Percentiles rank a stretch among this genome's conserved stretches.
Evolutionary conservation across 129 eudicot species (phyloP).

Genomic region (Pseudognaphalium luteoalbum): DNA sequence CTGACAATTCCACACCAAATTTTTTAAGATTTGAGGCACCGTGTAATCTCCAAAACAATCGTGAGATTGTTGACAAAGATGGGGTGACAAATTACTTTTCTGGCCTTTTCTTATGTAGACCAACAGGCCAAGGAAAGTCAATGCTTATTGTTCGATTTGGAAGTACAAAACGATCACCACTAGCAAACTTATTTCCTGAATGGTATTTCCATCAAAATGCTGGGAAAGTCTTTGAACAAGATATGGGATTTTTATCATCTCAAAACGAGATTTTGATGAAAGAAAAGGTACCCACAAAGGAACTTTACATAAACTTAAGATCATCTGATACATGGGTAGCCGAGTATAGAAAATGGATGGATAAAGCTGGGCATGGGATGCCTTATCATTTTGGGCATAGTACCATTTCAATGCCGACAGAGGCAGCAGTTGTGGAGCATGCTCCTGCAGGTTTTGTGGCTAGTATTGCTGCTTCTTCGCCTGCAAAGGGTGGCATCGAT

Average conservation of each 20-base stretch:
- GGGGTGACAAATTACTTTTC: slow-evolving; percentile 69
- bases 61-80: slow-evolving; percentile 66
- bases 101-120: slow-evolving; percentile 84
- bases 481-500: slow-evolving; percentile 93
- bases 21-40: slow-evolving; percentile 91
- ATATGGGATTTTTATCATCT: slow-evolving; percentile 85
- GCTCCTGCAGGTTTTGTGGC: slow-evolving; percentile 88
- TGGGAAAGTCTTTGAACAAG: slow-evolving; percentile 90
- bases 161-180: slow-evolving; percentile 59
- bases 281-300: slow-evolving; percentile 71
- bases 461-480: slow-evolving; percentile 72
- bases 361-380: slow-evolving; percentile 97
- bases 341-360: slow-evolving; percentile 98
- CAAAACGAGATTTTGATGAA: slow-evolving; percentile 77
- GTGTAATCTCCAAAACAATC: slow-evolving; percentile 75
- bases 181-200: slow-evolving; percentile 57
- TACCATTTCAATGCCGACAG: slow-evolving; percentile 63
- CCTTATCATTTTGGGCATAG: slow-evolving; percentile 89
- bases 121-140: slow-evolving; percentile 91
- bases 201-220: slow-evolving; percentile 97
- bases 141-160: slow-evolving; percentile 93
- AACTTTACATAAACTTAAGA: slow-evolving; percentile 68
- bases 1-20: slow-evolving; percentile 49
- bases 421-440: slow-evolving; percentile 89
- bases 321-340: slow-evolving; percentile 90